Evolutionary conservation across 2,329 filamentous ascomycete genomes (phyloP), one percentile per base, ranked within the genome.

Genomic region (Hypoxylon sp.): DNA sequence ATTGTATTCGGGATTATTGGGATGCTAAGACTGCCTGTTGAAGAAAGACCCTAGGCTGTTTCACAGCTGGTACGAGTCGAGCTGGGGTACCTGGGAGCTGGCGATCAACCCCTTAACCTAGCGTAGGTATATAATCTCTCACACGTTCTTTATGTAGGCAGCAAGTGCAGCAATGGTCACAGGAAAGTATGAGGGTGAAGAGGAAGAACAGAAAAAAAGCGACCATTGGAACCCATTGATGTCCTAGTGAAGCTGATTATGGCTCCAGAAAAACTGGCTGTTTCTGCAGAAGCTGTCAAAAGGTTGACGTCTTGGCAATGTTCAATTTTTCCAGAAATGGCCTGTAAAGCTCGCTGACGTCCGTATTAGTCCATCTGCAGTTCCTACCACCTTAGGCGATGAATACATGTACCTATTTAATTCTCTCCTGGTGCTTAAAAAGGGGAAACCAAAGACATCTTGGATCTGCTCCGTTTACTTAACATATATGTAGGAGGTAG

Each of bases 11-110:
- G 40, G 40, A 42, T n/a, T n/a, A 14, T 14, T 30, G 30, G 28
- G 40, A 30, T 53, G 60, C 60, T 62, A 62, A 46, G 45, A 58
- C 53, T 40, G 42, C 42, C 42, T 46, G 32, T 46, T 62, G 12
- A 38, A 53, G 48, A 58, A 53, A 49, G 28, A 58, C 38, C 52
- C 36, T 22, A 33, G 45, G 16, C 12, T 44, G 60, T 63, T 63
- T 63, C 60, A 63, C 53, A 40, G 46, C 40, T 52, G 33, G 46
- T 54, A 54, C 2, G 12, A 22, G 30, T 22, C 30, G 8, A 46
- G 20, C 22, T 28, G 24, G 44, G 44, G 11, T 12, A 33, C 30
- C 30, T 32, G 11, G 11, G 4, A 12, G 30, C 4, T 26, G 14
- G 44, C 36, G 38, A 36, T 45, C 38, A 30, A 14, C 52, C 28